Evolutionary conservation across 345 rosid genomes (phyloP), one percentile per base, ranked within the genome.

Genomic region (Heritiera fomes): DNA sequence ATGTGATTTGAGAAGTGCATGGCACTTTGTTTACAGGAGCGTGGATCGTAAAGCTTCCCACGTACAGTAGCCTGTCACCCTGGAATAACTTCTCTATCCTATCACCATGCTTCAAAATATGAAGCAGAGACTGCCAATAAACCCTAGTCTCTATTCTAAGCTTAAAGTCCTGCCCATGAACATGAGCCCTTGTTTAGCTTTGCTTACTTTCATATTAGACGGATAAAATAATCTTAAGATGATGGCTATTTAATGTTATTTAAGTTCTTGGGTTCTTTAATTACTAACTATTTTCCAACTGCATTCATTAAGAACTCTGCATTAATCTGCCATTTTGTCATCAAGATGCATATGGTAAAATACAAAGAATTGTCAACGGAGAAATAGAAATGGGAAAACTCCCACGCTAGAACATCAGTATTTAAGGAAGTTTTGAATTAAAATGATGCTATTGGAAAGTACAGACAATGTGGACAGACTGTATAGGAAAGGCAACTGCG

Each of bases 401-500:
- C 28, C 70, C 43, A 65, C 8, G 8, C 13, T 32, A 13, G 45
- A 70, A 47, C 76, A 34, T n/a, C 15, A 4, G 30, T 41, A 15
- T 34, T 55, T 55, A 53, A 32, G 10, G 9, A 18, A 23, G 61
- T 18, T 55, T 52, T 18, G 5, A 55, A 32, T 30, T 73, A 30
- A 30, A 73, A 34, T 15, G 32, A 73, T 4, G 58, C 59, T 34
- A 34, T 34, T 34, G 38, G 38, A 34, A 34, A 2, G 38, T 1
- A 34, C 38, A 34, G 38, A 34, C 38, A 34, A 34, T 40, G 47
- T 40, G 5, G 20, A 8, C 18, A 15, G 47, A 20, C 18, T 2
- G 75, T 67, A 82, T 81, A 76, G 38, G 55, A 83, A 83, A 74
- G 79, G 83, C 20, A 82, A 79, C 75, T 80, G 84, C 53, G 78